phyloP scores from a whole-genome alignment of 257 asterid species.

The Fraxinus pennsylvanica region DNA sequence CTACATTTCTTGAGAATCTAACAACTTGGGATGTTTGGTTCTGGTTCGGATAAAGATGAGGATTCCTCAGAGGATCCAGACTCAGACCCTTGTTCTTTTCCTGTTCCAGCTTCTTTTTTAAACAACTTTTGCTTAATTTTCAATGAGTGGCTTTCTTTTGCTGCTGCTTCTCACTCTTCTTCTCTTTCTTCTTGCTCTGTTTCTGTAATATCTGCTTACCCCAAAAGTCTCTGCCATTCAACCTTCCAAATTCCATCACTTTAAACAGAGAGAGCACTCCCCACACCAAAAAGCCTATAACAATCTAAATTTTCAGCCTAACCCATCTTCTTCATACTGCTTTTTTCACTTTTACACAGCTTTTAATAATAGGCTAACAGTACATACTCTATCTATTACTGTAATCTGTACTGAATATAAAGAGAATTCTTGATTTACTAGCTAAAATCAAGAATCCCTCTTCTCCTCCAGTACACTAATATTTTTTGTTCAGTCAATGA shows the following conservation, averaged over 20 bases:
- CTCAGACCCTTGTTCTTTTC: slow-evolving; percentile 57
- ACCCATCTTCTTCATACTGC: slow-evolving; percentile 50
- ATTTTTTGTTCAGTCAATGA: neutral
- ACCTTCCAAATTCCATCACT: slow-evolving; percentile 51
- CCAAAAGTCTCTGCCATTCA: slow-evolving; percentile 53
- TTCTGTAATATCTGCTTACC: slow-evolving; percentile 27
- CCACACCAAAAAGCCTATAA: slow-evolving; percentile 10
- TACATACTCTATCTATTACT: slow-evolving; percentile 20
- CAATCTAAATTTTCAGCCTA: slow-evolving; percentile 45
- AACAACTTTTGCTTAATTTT: slow-evolving; percentile 19
- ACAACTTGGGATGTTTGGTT: slow-evolving; percentile 29
- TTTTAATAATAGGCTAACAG: slow-evolving; percentile 35
- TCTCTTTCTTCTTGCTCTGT: slow-evolving; percentile 22
- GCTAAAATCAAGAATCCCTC: slow-evolving; percentile 25
- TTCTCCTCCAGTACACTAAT: neutral
- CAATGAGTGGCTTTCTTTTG: slow-evolving; percentile 17
- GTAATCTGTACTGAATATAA: slow-evolving; percentile 22
- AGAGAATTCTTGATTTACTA: slow-evolving; percentile 1
- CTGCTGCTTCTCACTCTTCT: slow-evolving; percentile 28
- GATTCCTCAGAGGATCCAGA: slow-evolving; percentile 89
- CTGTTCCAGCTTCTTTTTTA: slow-evolving; percentile 70
- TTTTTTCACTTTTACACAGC: slow-evolving; percentile 34
- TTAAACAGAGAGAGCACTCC: slow-evolving; percentile 5
- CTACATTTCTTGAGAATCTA: slow-evolving; percentile 32
- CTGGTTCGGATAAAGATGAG: slow-evolving; percentile 36